These are phyloP conservation scores for Barnettozyma vustinii DNA, from an alignment of 805 yeast genomes.

Conservation along the genomic window DNA sequence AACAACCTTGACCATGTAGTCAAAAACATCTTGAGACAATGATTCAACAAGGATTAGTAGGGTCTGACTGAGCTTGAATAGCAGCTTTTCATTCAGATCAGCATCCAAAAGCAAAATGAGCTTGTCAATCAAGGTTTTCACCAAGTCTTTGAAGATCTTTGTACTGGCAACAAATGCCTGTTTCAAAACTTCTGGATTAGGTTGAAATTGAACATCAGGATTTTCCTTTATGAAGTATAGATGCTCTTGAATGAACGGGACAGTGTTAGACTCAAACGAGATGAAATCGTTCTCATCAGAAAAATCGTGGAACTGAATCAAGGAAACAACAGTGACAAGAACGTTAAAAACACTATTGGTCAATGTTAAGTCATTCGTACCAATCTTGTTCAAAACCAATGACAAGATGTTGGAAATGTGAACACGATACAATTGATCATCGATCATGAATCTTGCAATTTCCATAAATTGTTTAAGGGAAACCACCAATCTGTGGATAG, in stretches of 20 bases:
- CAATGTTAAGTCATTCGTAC: conserved; percentile 77
- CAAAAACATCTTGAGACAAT: conserved; percentile 50
- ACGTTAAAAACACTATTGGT: conserved; percentile 64
- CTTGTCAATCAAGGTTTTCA: conserved; percentile 50
- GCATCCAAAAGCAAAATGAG: conserved; percentile 59
- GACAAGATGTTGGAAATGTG: conserved; percentile 74
- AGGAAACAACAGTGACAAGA: conserved; percentile 63
- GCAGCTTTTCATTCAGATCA: conserved; percentile 32
- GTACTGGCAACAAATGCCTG: conserved; percentile 70
- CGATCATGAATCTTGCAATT: conserved; percentile 61
- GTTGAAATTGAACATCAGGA: conserved; percentile 29
- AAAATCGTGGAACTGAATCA: conserved; percentile 66
- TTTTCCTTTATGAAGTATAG: conserved; percentile 40
- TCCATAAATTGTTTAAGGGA: conserved; percentile 65
- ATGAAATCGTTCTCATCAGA: conserved; percentile 34
- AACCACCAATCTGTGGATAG: conserved; percentile 74
- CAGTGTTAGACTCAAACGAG: conserved; percentile 34
- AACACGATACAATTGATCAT: conserved; percentile 58
- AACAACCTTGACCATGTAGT: conserved; percentile 34
- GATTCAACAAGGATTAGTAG: conserved; percentile 52
- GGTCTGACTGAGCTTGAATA: conserved; percentile 37
- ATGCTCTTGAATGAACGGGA: conserved; percentile 63
- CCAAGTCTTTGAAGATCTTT: conserved; percentile 56
- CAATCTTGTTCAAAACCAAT: conserved; percentile 74
- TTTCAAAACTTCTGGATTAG: conserved; percentile 42